Percentiles rank a stretch among this genome's conserved stretches.
These are phyloP conservation scores for Pseudoneurospora amorphoporcata DNA, from an alignment of 495 filamentous ascomycete species.

Conservation along the genomic window DNA sequence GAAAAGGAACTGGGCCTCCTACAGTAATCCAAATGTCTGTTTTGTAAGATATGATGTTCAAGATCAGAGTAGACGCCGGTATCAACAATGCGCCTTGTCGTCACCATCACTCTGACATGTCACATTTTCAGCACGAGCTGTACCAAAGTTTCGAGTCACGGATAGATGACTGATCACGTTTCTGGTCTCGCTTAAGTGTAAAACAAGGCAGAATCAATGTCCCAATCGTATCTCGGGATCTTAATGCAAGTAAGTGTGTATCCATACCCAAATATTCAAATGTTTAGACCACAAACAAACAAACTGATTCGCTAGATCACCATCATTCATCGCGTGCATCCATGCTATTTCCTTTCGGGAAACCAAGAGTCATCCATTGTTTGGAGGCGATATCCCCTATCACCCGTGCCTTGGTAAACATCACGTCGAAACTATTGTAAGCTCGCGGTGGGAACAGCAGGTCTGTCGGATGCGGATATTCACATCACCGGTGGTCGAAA, in stretches of 20 bases:
- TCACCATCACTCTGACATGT: neutral
- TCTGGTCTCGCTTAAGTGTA: neutral
- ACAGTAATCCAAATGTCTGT: neutral
- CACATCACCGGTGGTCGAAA: neutral
- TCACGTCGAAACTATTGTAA: neutral
- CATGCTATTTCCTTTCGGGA: neutral
- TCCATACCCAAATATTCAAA: neutral
- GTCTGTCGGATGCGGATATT: neutral
- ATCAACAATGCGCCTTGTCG: neutral
- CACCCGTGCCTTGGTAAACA: neutral
- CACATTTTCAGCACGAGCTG: neutral
- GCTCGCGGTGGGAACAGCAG: neutral
- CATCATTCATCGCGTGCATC: neutral
- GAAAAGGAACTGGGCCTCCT: neutral
- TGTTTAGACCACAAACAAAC: neutral
- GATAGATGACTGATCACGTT: neutral
- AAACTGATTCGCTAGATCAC: neutral
- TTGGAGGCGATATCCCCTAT: neutral
- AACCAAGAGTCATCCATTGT: neutral
- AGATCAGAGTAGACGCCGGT: neutral
- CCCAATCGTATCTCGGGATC: neutral
- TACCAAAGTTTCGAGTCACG: neutral
- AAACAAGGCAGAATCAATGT: neutral
- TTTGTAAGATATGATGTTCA: neutral
- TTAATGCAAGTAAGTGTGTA: neutral